These are phyloP conservation scores for Aspergillus udagawae DNA, from an alignment of 2,329 filamentous ascomycete genomes.

Conservation along the genomic window DNA sequence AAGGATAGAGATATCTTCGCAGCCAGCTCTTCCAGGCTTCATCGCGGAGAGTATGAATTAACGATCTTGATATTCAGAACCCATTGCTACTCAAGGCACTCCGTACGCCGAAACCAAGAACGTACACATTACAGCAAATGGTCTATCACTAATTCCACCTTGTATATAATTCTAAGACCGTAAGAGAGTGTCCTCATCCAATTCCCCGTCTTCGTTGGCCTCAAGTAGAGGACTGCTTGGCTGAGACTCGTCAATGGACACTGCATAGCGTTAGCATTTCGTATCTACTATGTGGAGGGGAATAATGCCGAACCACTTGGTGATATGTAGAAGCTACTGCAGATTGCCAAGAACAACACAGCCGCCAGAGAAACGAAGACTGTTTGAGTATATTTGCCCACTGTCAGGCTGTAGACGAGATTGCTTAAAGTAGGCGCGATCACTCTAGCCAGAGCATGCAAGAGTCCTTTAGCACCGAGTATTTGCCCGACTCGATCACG, in stretches of 20 bases:
- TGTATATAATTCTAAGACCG: neutral
- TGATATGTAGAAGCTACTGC: slow-evolving; percentile 66
- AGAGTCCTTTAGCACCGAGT: slow-evolving; percentile 79
- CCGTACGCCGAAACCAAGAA: neutral
- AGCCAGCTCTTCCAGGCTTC: too few species aligned
- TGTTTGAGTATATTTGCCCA: slow-evolving; percentile 71
- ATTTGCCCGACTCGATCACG: slow-evolving; percentile 76
- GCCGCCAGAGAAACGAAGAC: slow-evolving; percentile 72
- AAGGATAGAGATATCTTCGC: too few species aligned
- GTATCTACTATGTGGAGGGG: neutral
- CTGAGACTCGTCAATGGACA: slow-evolving; percentile 12
- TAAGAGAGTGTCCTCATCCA: slow-evolving; percentile 14
- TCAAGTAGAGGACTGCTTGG: slow-evolving; percentile 11
- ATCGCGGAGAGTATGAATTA: too few species aligned
- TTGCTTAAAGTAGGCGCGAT: slow-evolving; percentile 80
- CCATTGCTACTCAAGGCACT: neutral
- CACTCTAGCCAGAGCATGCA: slow-evolving; percentile 78
- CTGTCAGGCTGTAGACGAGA: slow-evolving; percentile 77
- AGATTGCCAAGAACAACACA: slow-evolving; percentile 63
- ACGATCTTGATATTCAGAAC: neutral
- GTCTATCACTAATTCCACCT: neutral
- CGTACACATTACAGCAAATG: neutral
- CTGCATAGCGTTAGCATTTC: slow-evolving; percentile 13
- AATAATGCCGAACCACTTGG: slow-evolving; percentile 62
- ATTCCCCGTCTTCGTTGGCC: slow-evolving; percentile 19